These are phyloP conservation scores for Chaetomiaceae sp. DNA, from an alignment of 2,329 filamentous ascomycete genomes.

Conservation along the genomic window DNA sequence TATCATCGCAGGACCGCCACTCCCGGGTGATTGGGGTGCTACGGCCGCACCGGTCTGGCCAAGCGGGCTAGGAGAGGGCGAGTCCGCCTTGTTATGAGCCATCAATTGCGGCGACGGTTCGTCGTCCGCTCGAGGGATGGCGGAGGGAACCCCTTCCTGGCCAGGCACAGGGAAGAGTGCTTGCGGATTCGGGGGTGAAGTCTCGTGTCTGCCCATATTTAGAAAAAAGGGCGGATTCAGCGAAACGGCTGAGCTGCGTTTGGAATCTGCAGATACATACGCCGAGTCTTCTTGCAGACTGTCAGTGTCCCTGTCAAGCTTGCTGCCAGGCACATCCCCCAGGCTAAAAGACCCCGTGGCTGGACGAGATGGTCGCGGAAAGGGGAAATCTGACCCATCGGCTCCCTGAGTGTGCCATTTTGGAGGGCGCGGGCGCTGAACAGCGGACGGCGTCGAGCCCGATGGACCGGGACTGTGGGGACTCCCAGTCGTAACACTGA, in stretches of 20 bases:
- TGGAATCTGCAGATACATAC: slow-evolving; percentile 51
- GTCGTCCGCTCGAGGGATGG: slow-evolving; percentile 46
- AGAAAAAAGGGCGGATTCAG: slow-evolving; percentile 39
- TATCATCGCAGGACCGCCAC: slow-evolving; percentile 48
- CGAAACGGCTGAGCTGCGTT: slow-evolving; percentile 49
- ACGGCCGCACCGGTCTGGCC: slow-evolving; percentile 44
- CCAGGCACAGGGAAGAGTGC: slow-evolving; percentile 28
- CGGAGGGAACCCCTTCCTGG: slow-evolving; percentile 33
- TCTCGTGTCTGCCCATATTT: slow-evolving; percentile 44
- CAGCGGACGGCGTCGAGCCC: slow-evolving; percentile 28
- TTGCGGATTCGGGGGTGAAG: slow-evolving; percentile 40
- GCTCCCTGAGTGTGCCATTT: slow-evolving; percentile 48
- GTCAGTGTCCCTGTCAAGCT: slow-evolving; percentile 44
- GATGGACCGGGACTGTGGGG: slow-evolving; percentile 26
- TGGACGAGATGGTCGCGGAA: slow-evolving; percentile 20
- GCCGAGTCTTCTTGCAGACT: slow-evolving; percentile 51
- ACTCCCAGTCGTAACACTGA: slow-evolving; percentile 33
- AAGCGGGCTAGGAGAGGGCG: slow-evolving; percentile 33
- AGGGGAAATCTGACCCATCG: slow-evolving; percentile 37
- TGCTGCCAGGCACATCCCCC: slow-evolving; percentile 20
- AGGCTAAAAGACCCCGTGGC: slow-evolving; percentile 18
- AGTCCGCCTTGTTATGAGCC: slow-evolving; percentile 44
- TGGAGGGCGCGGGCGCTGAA: slow-evolving; percentile 40
- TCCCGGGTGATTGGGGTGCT: slow-evolving; percentile 47
- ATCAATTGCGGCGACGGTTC: slow-evolving; percentile 53